A percentile compares a stretch with the other conserved stretches of the same genome.
These are phyloP conservation scores for Mollisia scopiformis DNA, from an alignment of 2,329 filamentous ascomycete species.

Conservation along the genomic window DNA sequence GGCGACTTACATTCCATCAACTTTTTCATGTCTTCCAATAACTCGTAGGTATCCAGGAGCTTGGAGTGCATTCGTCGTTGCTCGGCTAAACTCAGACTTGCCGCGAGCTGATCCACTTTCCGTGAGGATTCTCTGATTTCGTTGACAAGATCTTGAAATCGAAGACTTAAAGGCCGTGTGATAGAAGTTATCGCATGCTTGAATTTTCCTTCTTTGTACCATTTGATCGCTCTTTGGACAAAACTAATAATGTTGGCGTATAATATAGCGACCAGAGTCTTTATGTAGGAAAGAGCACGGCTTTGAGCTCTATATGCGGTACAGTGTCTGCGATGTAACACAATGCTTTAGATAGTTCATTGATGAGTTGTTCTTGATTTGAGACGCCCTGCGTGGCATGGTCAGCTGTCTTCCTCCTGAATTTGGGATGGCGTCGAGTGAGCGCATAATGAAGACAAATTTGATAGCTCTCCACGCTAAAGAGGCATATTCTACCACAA, in stretches of 20 bases:
- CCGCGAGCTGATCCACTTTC: background rate
- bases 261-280: slow-evolving; percentile 16
- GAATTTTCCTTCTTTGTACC: slow-evolving; percentile 19
- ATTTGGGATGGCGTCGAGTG: too few relatives aligned
- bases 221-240: slow-evolving; percentile 11
- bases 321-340: slow-evolving; percentile 15
- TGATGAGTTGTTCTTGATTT: slow-evolving; percentile 23
- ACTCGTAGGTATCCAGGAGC: background rate
- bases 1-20: background rate
- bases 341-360: slow-evolving; percentile 15
- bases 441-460: too few relatives aligned
- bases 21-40: background rate
- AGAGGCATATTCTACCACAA: too few relatives aligned
- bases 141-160: slow-evolving; percentile 10
- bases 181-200: slow-evolving; percentile 9
- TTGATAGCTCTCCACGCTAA: too few relatives aligned
- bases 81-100: background rate
- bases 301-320: slow-evolving; percentile 4
- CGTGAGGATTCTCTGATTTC: background rate
- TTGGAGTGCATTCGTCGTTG: slow-evolving; percentile 1
- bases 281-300: slow-evolving; percentile 15
- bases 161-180: slow-evolving; percentile 3
- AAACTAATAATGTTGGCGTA: slow-evolving; percentile 21
- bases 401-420: too few relatives aligned
- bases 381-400: too few relatives aligned